Evolutionary conservation across 345 rosid species (phyloP), one percentile per base, ranked within the genome.

Genomic region (Ceriops decandra): DNA sequence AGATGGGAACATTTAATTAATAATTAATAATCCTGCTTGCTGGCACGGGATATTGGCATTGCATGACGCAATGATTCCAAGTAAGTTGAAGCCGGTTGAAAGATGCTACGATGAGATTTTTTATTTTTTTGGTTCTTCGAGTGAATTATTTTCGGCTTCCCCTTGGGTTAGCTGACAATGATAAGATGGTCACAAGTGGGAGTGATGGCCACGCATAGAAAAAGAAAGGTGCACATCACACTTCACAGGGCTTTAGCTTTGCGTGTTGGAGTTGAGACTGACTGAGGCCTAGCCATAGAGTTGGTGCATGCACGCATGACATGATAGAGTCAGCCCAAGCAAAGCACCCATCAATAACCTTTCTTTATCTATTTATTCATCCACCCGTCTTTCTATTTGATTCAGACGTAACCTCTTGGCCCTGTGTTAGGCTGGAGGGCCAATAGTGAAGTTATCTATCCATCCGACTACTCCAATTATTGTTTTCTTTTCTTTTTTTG

Each of bases 231-330:
- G 49, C 24, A 32, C 49, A 42, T 13, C 49, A 33, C 49, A 66
- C 54, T 61, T 62, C 36, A 66, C 69, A 68, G 69, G 66, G 62
- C 33, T 63, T 51, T 57, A 70, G 81, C 49, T 27, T 82, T 82
- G 86, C 86, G 82, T 82, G 83, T 82, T 63, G 78, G 64, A 51
- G 80, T 63, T 51, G 68, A 47, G 53, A 19, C 22, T 27, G 58
- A 30, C 71, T 59, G 53, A 57, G 27, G 20, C 17, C 2, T 58
- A 56, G 27, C 7, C 49, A 15, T 63, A 68, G 81, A 76, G 74
- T 79, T 77, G 74, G 77, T 64, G 74, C 77, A 72, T 77, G 78
- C 74, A 68, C 80, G 81, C 82, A 71, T 63, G 72, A 73, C 69
- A 68, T 67, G 53, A 11, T 60, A 51, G 47, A 27, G 42, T 42